A percentile compares a stretch with the other conserved stretches of the same genome.
phyloP scores from a whole-genome alignment of 768 basidiomycete genomes.

The Peribolospora baueri region DNA sequence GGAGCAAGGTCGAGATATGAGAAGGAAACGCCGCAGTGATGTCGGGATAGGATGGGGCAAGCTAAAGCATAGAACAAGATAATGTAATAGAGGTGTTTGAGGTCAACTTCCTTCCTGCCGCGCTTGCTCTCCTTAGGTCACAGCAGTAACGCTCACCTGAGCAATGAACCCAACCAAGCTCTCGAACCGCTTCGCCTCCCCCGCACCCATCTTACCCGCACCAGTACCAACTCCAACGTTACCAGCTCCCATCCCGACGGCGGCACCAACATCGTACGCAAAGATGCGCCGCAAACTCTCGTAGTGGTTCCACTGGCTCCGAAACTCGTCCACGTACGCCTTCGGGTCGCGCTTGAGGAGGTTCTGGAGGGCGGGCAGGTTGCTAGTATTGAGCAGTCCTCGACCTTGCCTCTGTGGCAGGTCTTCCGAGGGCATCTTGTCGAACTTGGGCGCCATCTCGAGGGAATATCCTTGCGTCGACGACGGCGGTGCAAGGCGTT shows the following conservation, averaged over 20 bases:
- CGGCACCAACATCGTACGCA: slow-evolving; percentile 38
- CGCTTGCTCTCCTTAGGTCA: no score
- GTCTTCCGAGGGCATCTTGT: no score
- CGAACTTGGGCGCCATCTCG: no score
- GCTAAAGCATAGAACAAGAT: slow-evolving; percentile 21
- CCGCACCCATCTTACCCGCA: slow-evolving; percentile 18
- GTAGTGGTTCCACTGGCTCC: slow-evolving; percentile 93
- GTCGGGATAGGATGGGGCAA: slow-evolving; percentile 78
- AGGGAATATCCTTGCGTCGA: no score
- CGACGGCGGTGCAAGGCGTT: no score
- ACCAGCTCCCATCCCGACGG: slow-evolving; percentile 10
- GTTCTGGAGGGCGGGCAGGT: slow-evolving; percentile 86
- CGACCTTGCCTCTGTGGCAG: slow-evolving; percentile 13
- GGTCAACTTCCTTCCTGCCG: neutral
- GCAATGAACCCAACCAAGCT: slow-evolving; percentile 72
- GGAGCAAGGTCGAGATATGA: slow-evolving; percentile 50
- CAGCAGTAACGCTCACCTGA: slow-evolving; percentile 28
- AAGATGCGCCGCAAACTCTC: slow-evolving; percentile 67
- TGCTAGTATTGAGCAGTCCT: slow-evolving; percentile 56
- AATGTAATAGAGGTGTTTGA: neutral
- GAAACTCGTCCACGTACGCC: slow-evolving; percentile 80
- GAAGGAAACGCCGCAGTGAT: slow-evolving; percentile 67
- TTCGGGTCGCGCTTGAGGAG: slow-evolving; percentile 80
- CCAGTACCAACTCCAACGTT: slow-evolving; percentile 7
- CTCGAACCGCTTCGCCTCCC: slow-evolving; percentile 61